Percentiles rank a stretch among this genome's conserved stretches.
Evolutionary conservation across 352 stramenopile species (phyloP).

Genomic region (Pythium rhizo-oryzae): DNA sequence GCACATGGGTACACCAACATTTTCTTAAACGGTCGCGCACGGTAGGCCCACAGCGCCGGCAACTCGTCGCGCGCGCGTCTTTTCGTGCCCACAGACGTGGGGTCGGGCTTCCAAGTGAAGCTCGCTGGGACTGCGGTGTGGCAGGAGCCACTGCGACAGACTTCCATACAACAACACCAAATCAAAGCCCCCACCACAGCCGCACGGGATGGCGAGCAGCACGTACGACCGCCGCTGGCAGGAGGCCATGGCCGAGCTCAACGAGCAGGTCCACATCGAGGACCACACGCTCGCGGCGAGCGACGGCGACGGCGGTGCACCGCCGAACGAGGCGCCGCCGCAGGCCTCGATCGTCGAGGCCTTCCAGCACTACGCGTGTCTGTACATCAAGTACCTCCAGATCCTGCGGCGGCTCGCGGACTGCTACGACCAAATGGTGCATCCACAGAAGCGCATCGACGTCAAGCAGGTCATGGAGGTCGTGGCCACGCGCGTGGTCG

Average conservation of each 20-base stretch:
- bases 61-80: too few relatives aligned
- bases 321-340: slow-evolving; percentile 44
- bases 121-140: too few relatives aligned
- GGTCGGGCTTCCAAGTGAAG: too few relatives aligned
- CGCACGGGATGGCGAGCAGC: slow-evolving; percentile 32
- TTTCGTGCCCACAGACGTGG: too few relatives aligned
- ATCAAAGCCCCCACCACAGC: too few relatives aligned
- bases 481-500: slow-evolving; percentile 87
- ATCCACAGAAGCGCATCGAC: slow-evolving; percentile 95
- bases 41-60: too few relatives aligned
- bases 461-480: slow-evolving; percentile 93
- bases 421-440: slow-evolving; percentile 94
- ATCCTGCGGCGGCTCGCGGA: slow-evolving; percentile 90
- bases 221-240: slow-evolving; percentile 92
- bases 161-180: not conserved
- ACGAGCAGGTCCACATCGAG: slow-evolving; percentile 92
- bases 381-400: slow-evolving; percentile 96
- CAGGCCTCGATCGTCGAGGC: slow-evolving; percentile 88
- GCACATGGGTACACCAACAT: too few relatives aligned
- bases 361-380: slow-evolving; percentile 94
- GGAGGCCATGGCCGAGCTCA: slow-evolving; percentile 92
- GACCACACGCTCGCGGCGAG: slow-evolving; percentile 70
- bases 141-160: too few relatives aligned
- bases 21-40: too few relatives aligned
- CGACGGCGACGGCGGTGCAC: slow-evolving; percentile 29